Base-by-base conservation (phyloP, 345 rosid species). In the Arabidopsis arenosa region DNA sequence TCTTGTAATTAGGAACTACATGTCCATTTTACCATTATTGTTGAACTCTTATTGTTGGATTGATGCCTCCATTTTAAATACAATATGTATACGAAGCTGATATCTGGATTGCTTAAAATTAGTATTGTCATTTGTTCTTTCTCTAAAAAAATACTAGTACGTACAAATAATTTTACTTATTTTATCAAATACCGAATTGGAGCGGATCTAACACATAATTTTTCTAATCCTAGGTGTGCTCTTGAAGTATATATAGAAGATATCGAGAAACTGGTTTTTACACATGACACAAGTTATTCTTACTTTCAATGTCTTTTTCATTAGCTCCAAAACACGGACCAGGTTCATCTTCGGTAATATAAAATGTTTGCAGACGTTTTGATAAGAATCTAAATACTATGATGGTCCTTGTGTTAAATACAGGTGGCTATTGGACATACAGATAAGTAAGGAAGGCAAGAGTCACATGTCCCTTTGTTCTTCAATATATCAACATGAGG, bases 391-490 rank as follows among this genome's bases (percentile, higher is more conserved):
- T 52, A 5, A 15, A 30, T 30, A n/a, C n/a, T n/a, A 14, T n/a
- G 49, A 45, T 53, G 37, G 36, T 21, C 54, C 66, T 33, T 33
- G 4, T 13, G 47, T 45, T 47, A 47, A 60, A 72, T 72, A 61
- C 75, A 39, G 32, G 49, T 60, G 75, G 75, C 75, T 72, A n/a
- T 72, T 72, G 75, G 60, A 49, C 10, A 71, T 47, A 35, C 39
- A n/a, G 12, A 60, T 48, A 4, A 59, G 59, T 71, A 47, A 37
- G 41, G 39, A 52, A 51, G 21, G 54, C 69, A 72, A 63, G 69
- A 63, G 76, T 62, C 62, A 30, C 40, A 63, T 73, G 70, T 63
- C 76, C 54, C 63, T 73, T 40, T 62, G 70, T 18, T 5, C 61
- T 51, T 72, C 61, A 48, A 15, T 30, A 68, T 40, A 39, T 39